Percentiles rank a stretch among this genome's conserved stretches.
These are phyloP conservation scores for Conoideocrella luteorostrata DNA, from an alignment of 2,329 filamentous ascomycete species.

Conservation along the genomic window DNA sequence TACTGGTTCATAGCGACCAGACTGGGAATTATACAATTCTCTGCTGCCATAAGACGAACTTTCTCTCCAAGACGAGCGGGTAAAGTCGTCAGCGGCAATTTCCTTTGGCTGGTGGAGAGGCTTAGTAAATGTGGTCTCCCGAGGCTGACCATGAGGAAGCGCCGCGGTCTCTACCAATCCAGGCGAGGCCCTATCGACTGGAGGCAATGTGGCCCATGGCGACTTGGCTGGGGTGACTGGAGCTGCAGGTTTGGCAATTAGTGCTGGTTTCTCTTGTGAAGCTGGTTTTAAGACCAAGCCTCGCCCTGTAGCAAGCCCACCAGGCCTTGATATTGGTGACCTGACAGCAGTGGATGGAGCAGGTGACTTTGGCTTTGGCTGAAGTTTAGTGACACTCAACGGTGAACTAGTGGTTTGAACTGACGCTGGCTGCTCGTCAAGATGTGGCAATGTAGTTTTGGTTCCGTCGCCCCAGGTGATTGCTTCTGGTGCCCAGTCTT, in stretches of 20 bases:
- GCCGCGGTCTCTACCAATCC: conserved; percentile 50
- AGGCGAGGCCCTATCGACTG: conserved; percentile 74
- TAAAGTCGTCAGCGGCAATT: conserved; percentile 92
- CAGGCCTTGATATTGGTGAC: conserved; percentile 37
- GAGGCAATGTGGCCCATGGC: conserved; percentile 83
- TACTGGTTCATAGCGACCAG: conserved; percentile 86
- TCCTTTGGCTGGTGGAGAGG: conserved; percentile 58
- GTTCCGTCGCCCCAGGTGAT: conserved; percentile 87
- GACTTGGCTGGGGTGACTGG: conserved; percentile 72
- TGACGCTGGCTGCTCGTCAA: conserved; percentile 41
- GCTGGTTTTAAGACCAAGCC: conserved; percentile 60
- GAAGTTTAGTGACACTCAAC: conserved; percentile 15
- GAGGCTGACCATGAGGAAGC: conserved; percentile 41
- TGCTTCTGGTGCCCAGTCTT: conserved; percentile 78
- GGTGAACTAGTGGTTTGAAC: conserved; percentile 19
- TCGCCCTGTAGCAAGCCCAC: conserved; percentile 46
- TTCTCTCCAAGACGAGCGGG: conserved; percentile 74
- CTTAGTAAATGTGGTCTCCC: conserved; percentile 52
- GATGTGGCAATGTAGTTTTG: conserved; percentile 66
- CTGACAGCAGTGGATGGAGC: conserved; percentile 27
- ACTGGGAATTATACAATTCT: conserved; percentile 92
- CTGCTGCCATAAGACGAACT: conserved; percentile 54
- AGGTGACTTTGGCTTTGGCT: conserved; percentile 41
- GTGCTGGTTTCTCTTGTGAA: conserved; percentile 60
- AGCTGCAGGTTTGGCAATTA: conserved; percentile 65